Evolutionary conservation across 2,329 filamentous ascomycete species (phyloP).

Genomic region (Colletotrichum sublineola): DNA sequence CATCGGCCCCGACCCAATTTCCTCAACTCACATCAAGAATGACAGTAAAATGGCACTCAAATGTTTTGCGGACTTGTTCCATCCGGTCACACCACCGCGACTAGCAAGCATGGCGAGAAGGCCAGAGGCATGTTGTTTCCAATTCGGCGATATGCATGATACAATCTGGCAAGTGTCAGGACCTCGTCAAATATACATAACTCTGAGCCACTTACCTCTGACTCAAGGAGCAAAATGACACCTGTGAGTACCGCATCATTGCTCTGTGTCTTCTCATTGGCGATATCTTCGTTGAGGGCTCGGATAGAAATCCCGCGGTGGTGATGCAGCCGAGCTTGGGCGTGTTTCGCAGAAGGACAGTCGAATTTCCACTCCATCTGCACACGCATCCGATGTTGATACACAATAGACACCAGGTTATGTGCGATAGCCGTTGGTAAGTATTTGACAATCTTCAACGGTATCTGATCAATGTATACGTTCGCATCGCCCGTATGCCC

Average conservation of each 20-base stretch:
- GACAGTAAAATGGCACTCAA: constrained; percentile 13
- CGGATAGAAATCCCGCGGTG: constrained; percentile 41
- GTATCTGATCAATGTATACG: constrained; percentile 48
- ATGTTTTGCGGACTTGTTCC: constrained; percentile 7
- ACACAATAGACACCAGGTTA: constrained; percentile 33
- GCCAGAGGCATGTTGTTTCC: constrained; percentile 40
- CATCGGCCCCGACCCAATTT: too few relatives aligned
- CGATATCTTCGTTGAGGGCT: constrained; percentile 38
- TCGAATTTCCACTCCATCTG: constrained; percentile 34
- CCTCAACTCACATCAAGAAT: constrained; percentile 25
- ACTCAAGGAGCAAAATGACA: constrained; percentile 33
- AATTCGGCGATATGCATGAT: constrained; percentile 33
- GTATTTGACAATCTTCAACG: constrained; percentile 35
- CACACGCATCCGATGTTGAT: constrained; percentile 35
- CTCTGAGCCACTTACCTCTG: constrained; percentile 20
- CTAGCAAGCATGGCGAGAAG: constrained; percentile 35
- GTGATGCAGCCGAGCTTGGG: constrained; percentile 34
- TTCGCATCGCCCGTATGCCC: constrained; percentile 41
- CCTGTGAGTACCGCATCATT: constrained; percentile 37
- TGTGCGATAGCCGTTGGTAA: constrained; percentile 32
- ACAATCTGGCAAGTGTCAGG: constrained; percentile 25
- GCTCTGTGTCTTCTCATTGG: constrained; percentile 30
- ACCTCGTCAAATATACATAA: not conserved
- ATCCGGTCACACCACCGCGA: constrained; percentile 29
- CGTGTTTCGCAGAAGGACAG: constrained; percentile 26